These are phyloP conservation scores for Lithospermum erythrorhizon DNA, from an alignment of 257 asterid species.

Conservation along the genomic window DNA sequence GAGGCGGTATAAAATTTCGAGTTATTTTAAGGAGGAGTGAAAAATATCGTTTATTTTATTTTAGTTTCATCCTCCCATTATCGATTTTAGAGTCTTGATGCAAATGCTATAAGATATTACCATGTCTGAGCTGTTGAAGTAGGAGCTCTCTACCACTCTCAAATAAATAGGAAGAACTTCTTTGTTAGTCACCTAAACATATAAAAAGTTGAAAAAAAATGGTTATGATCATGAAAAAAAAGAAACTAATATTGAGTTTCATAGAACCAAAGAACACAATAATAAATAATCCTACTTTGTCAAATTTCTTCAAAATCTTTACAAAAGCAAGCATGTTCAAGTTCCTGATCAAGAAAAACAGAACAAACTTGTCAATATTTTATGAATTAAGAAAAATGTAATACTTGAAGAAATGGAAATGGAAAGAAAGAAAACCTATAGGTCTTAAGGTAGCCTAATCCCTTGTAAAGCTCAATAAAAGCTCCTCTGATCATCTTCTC, in stretches of 20 bases:
- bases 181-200: slow-evolving; percentile 67
- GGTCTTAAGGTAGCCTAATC: slow-evolving; percentile 71
- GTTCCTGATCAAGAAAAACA: slow-evolving; percentile 34
- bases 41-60: too few relatives aligned
- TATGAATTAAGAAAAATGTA: not conserved
- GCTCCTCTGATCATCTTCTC: slow-evolving; percentile 92
- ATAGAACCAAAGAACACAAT: not conserved
- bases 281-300: slow-evolving; percentile 51
- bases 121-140: slow-evolving; percentile 92
- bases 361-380: not conserved
- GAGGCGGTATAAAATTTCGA: too few relatives aligned
- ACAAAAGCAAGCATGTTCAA: slow-evolving; percentile 88
- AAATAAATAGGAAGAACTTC: slow-evolving; percentile 82
- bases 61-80: too few relatives aligned
- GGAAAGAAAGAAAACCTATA: slow-evolving; percentile 38
- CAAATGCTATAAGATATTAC: too few relatives aligned
- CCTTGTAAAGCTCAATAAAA: slow-evolving; percentile 76
- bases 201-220: slow-evolving; percentile 11
- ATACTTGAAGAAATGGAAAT: not conserved
- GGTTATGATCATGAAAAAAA: slow-evolving; percentile 3
- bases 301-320: slow-evolving; percentile 89
- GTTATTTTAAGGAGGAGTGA: too few relatives aligned
- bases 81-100: too few relatives aligned
- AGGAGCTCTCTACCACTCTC: slow-evolving; percentile 80
- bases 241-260: not conserved